A percentile compares a stretch with the other conserved stretches of the same genome.
phyloP scores from a whole-genome alignment of 148 eudicot species.

The Limonium bicolor region DNA sequence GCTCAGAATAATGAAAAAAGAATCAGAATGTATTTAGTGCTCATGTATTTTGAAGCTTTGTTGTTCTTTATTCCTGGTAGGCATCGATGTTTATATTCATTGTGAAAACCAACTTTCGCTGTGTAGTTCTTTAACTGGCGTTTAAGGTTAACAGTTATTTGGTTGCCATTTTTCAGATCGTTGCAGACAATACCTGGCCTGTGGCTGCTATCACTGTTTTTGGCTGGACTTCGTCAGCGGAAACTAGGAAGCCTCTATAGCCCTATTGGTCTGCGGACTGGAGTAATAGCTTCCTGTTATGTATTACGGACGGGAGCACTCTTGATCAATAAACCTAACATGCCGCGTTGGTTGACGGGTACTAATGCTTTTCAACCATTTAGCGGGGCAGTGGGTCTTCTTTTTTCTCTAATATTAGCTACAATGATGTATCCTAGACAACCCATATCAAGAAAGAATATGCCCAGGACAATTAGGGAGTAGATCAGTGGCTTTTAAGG shows the following conservation, averaged over 20 bases:
- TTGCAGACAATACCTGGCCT: slow-evolving; percentile 64
- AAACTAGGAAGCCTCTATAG: slow-evolving; percentile 63
- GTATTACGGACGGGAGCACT: slow-evolving; percentile 55
- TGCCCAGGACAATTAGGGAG: slow-evolving; percentile 15
- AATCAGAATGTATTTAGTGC: background rate
- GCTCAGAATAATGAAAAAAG: background rate
- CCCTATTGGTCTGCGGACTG: slow-evolving; percentile 75
- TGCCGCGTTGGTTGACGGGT: slow-evolving; percentile 54
- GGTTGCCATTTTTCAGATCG: slow-evolving; percentile 52
- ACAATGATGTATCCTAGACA: slow-evolving; percentile 47
- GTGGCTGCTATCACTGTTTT: slow-evolving; percentile 52
- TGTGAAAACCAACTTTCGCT: no score
- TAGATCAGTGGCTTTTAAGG: no score
- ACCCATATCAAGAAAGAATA: slow-evolving; percentile 11
- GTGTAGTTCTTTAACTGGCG: background rate
- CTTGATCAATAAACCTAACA: slow-evolving; percentile 30
- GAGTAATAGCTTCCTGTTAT: slow-evolving; percentile 53
- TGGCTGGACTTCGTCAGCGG: slow-evolving; percentile 62
- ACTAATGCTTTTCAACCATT: slow-evolving; percentile 69
- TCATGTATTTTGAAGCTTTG: background rate
- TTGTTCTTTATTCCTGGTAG: background rate
- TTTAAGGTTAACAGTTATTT: slow-evolving; percentile 1
- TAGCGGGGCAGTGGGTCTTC: slow-evolving; percentile 52
- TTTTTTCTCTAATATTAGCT: slow-evolving; percentile 42
- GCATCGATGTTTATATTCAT: background rate